Evolutionary conservation across 768 basidiomycete species (phyloP).

Genomic region (Lepiota brunneoincarnata): DNA sequence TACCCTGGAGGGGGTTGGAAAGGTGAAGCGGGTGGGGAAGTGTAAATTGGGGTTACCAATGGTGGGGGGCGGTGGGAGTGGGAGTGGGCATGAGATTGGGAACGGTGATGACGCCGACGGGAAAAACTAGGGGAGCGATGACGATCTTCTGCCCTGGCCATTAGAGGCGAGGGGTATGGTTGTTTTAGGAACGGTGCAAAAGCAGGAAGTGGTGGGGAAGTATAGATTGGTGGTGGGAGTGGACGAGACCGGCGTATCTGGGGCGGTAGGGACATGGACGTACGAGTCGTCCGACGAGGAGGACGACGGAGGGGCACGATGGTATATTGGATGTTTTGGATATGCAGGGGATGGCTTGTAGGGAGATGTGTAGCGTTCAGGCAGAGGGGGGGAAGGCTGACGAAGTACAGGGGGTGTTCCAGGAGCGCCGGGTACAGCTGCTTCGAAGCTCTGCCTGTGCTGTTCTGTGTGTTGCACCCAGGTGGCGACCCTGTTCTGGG

Average conservation of each 20-base stretch:
- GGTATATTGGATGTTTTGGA: slow-evolving; percentile 5
- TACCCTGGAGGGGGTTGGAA: slow-evolving; percentile 23
- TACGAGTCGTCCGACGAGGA: slow-evolving; percentile 23
- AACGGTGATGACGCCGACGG: slow-evolving; percentile 2
- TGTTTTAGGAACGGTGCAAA: slow-evolving; percentile 9
- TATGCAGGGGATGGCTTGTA: background rate
- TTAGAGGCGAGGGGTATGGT: background rate
- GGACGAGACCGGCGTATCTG: slow-evolving; percentile 18
- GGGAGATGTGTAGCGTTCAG: slow-evolving; percentile 14
- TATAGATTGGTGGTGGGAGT: slow-evolving; percentile 17
- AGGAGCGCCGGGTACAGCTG: slow-evolving; percentile 17
- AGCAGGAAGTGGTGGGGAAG: slow-evolving; percentile 15
- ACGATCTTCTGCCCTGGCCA: background rate
- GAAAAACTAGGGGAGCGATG: background rate
- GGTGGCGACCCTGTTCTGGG: slow-evolving; percentile 44
- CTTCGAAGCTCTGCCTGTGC: slow-evolving; percentile 29
- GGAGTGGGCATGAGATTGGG: slow-evolving; percentile 8
- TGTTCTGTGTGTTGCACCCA: slow-evolving; percentile 51
- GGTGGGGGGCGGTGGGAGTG: slow-evolving; percentile 8
- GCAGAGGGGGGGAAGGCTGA: slow-evolving; percentile 11
- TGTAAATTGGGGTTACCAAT: slow-evolving; percentile 9
- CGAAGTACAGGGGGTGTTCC: slow-evolving; percentile 9
- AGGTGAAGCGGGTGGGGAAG: slow-evolving; percentile 16
- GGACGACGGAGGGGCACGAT: slow-evolving; percentile 13
- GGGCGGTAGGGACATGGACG: slow-evolving; percentile 14